Conservation (phyloP, 176 grass and related monocot genomes). For the Eragrostis curvula region DNA sequence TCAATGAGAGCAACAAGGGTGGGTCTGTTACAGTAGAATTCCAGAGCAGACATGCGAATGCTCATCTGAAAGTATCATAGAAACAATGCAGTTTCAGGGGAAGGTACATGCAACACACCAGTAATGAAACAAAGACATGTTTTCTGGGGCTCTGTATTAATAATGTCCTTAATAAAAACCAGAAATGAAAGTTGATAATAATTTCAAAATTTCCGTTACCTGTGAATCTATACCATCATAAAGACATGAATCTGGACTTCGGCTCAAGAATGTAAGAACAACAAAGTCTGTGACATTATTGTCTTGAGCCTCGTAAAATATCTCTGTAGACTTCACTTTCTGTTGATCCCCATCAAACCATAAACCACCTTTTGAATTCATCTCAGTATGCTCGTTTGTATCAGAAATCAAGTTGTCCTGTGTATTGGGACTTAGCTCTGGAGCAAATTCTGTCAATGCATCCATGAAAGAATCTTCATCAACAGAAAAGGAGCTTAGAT, state of each 20-base stretch:
- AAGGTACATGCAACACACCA: neutral
- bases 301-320: conserved; percentile 91
- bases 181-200: neutral
- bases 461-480: conserved; percentile 97
- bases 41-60: conserved; percentile 86
- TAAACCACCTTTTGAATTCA: conserved; percentile 23
- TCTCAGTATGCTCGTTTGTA: conserved; percentile 38
- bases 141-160: neutral
- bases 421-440: conserved; percentile 52
- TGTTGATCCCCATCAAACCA: conserved; percentile 46
- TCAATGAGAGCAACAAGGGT: conserved; percentile 96
- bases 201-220: conserved; percentile 51
- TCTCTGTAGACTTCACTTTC: conserved; percentile 55
- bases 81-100: conserved; percentile 8
- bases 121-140: conserved; percentile 9
- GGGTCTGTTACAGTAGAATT: conserved; percentile 93
- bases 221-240: conserved; percentile 96
- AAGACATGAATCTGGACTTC: conserved; percentile 83
- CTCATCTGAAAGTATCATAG: conserved; percentile 74
- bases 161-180: neutral
- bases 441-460: conserved; percentile 79
- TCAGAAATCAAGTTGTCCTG: conserved; percentile 41
- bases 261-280: conserved; percentile 73
- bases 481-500: conserved; percentile 46
- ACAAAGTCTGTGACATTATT: conserved; percentile 85